Conservation (phyloP, 2,329 filamentous ascomycete species). For the Leptographium lundbergii region DNA sequence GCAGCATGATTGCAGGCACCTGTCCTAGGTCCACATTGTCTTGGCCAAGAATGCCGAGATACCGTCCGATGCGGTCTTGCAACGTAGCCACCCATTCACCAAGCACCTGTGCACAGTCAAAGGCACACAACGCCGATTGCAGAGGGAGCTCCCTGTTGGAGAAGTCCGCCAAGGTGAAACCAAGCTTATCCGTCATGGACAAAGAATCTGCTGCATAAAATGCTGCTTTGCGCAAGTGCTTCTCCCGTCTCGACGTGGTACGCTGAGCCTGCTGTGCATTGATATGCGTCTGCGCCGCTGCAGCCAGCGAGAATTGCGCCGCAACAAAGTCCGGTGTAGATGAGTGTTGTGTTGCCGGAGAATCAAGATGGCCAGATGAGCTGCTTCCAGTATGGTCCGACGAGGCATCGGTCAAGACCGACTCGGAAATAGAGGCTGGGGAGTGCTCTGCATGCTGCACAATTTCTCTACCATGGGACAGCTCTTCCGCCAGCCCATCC, state of each 20-base stretch:
- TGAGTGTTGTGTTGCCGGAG: slow-evolving; percentile 37
- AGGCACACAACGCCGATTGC: slow-evolving; percentile 82
- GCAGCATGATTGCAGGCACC: slow-evolving; percentile 75
- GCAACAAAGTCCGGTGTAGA: slow-evolving; percentile 34
- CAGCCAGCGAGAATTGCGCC: slow-evolving; percentile 20
- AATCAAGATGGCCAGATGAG: slow-evolving; percentile 36
- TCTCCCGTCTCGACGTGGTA: slow-evolving; percentile 61
- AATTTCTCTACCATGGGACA: slow-evolving; percentile 65
- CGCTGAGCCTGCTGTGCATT: slow-evolving; percentile 18
- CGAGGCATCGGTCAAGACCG: slow-evolving; percentile 28
- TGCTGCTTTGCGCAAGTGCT: slow-evolving; percentile 83
- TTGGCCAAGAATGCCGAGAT: slow-evolving; percentile 74
- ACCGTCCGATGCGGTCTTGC: slow-evolving; percentile 85
- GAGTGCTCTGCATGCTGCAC: slow-evolving; percentile 58
- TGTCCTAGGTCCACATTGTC: slow-evolving; percentile 68
- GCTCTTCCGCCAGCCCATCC: slow-evolving; percentile 79
- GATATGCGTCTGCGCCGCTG: slow-evolving; percentile 6
- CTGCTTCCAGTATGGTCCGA: slow-evolving; percentile 22
- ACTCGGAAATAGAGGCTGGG: slow-evolving; percentile 35
- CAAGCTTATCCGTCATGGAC: slow-evolving; percentile 74
- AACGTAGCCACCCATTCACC: slow-evolving; percentile 90
- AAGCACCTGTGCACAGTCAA: slow-evolving; percentile 87
- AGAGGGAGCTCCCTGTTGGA: slow-evolving; percentile 75
- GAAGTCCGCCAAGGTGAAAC: slow-evolving; percentile 73
- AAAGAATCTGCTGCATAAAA: slow-evolving; percentile 90